phyloP scores from a whole-genome alignment of 345 rosid species.

The Psidium friedrichsthalianum region DNA sequence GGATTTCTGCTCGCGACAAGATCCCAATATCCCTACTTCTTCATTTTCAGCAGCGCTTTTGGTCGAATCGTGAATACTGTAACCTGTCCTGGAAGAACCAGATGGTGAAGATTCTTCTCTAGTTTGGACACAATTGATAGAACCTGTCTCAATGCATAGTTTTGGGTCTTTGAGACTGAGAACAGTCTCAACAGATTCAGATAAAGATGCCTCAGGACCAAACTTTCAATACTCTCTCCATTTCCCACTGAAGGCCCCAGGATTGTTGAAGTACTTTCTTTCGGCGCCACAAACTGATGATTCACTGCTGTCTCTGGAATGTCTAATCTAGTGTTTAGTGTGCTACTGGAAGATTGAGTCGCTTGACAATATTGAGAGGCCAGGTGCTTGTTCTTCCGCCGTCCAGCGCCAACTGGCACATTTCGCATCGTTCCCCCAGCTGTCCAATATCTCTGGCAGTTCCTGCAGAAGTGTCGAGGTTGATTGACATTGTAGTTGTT shows the following conservation, averaged over 20 bases:
- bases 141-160: conserved; percentile 14
- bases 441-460: conserved; percentile 84
- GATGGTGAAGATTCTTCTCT: conserved; percentile 26
- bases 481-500: conserved; percentile 77
- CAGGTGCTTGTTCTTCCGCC: conserved; percentile 62
- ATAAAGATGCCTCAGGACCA: conserved; percentile 44
- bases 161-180: conserved; percentile 42
- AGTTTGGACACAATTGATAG: conserved; percentile 15
- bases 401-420: conserved; percentile 72
- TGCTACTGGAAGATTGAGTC: conserved; percentile 36
- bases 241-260: conserved; percentile 28
- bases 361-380: conserved; percentile 52
- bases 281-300: conserved; percentile 21
- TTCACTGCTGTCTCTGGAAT: conserved; percentile 14
- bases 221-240: conserved; percentile 46
- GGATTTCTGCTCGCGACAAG: conserved; percentile 5
- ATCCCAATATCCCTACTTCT: conserved; percentile 13
- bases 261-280: conserved; percentile 12
- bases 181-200: conserved; percentile 42
- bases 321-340: conserved; percentile 27
- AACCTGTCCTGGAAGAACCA: conserved; percentile 22
- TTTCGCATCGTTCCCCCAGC: conserved; percentile 81
- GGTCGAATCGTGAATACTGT: conserved; percentile 11
- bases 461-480: conserved; percentile 77
- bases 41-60: conserved; percentile 16